These are phyloP conservation scores for Acanthamoeba royreba DNA, from an alignment of 208 protist species.

Conservation along the genomic window DNA sequence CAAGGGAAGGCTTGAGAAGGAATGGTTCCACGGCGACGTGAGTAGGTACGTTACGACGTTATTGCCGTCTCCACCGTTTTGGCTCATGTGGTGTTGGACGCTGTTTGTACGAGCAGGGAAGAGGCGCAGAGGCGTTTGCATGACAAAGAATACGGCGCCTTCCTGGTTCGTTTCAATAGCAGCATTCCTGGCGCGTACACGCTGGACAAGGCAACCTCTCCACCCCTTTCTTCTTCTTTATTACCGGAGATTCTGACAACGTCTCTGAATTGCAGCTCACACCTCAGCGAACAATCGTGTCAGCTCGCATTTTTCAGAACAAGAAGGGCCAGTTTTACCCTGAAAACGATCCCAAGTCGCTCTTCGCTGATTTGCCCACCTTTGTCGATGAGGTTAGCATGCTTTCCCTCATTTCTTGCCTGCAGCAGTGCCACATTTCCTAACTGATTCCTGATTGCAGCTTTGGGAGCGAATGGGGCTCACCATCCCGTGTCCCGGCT, in stretches of 20 bases:
- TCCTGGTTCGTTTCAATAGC: slow-evolving; percentile 11
- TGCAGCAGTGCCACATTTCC: not conserved
- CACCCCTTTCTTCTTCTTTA: too few species aligned
- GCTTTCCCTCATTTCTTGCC: not conserved
- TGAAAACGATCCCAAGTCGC: not conserved
- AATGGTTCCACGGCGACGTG: slow-evolving; percentile 31
- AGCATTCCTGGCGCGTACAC: slow-evolving; percentile 26
- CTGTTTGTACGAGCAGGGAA: not conserved
- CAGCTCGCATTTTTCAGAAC: slow-evolving; percentile 7
- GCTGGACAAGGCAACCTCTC: not conserved
- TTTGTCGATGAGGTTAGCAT: not conserved
- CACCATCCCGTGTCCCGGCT: slow-evolving; percentile 10
- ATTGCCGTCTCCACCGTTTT: too few species aligned
- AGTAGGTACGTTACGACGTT: not conserved
- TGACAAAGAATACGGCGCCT: slow-evolving; percentile 18
- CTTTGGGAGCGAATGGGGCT: slow-evolving; percentile 13
- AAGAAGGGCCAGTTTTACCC: not conserved
- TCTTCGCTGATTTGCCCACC: not conserved
- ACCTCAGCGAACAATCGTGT: not conserved
- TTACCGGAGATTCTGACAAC: too few species aligned
- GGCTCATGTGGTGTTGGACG: too few species aligned
- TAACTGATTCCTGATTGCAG: not conserved
- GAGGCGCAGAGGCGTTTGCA: slow-evolving; percentile 29
- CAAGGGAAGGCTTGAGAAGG: not conserved
- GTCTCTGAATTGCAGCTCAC: not conserved